Percentiles rank a stretch among this genome's conserved stretches.
Evolutionary conservation across 108 stramenopile genomes (phyloP).

Genomic region (Nitzschia inconspicua): DNA sequence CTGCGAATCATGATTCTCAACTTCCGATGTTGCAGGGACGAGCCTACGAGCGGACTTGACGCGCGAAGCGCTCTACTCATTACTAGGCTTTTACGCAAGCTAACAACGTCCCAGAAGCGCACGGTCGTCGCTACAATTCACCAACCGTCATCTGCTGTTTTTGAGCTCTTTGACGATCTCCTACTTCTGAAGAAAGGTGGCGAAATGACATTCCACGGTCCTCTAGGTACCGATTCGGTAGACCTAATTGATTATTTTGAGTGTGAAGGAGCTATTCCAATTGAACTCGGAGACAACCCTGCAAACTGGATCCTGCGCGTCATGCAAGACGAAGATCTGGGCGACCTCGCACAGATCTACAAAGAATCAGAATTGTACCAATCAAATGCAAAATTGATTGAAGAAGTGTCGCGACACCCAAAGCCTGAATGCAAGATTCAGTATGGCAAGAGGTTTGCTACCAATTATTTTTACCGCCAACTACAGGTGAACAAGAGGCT

Average conservation of each 20-base stretch:
- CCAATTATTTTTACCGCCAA: conserved; percentile 19
- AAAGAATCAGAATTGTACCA: conserved; percentile 4
- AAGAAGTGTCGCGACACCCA: background rate
- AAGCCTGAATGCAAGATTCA: conserved; percentile 25
- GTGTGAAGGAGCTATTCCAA: conserved; percentile 35
- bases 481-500: conserved; percentile 9
- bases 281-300: conserved; percentile 61
- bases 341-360: conserved; percentile 41
- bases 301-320: conserved; percentile 61
- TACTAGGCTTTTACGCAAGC: background rate
- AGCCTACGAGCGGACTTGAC: background rate
- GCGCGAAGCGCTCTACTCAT: background rate
- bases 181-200: background rate
- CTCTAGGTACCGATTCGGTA: conserved; percentile 42
- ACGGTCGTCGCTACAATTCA: background rate
- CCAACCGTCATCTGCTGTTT: background rate
- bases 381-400: background rate
- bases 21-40: conserved; percentile 52
- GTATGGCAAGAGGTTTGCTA: conserved; percentile 26
- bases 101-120: background rate
- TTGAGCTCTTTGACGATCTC: background rate
- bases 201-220: conserved; percentile 51
- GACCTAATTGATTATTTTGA: conserved; percentile 56
- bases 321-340: conserved; percentile 11
- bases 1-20: too few species aligned